A percentile compares a stretch with the other conserved stretches of the same genome.
Evolutionary conservation across 306 rosid genomes (phyloP).

Genomic region (Fagus crenata): DNA sequence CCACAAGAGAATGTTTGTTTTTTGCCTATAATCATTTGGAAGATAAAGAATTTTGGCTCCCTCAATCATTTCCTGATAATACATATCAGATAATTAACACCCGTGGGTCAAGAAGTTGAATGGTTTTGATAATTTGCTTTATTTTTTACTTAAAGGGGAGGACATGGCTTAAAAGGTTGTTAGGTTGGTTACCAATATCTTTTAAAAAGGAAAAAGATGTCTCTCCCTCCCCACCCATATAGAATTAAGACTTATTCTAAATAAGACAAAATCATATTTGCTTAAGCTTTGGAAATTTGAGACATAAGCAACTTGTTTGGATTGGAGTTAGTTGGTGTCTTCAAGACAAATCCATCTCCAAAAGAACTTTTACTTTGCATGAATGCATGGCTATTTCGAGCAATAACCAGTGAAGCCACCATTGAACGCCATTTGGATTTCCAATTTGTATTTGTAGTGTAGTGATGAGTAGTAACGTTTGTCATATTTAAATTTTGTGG

Average conservation of each 20-base stretch:
- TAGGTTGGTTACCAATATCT: not conserved
- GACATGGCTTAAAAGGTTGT: slow-evolving; percentile 7
- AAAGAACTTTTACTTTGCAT: not conserved
- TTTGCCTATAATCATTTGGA: not conserved
- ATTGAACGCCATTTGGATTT: not conserved
- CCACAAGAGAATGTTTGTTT: not conserved
- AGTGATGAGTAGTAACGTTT: not conserved
- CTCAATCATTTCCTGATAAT: slow-evolving; percentile 4
- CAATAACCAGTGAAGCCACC: not conserved
- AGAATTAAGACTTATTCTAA: not conserved
- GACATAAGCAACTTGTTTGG: slow-evolving; percentile 32
- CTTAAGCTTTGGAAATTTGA: slow-evolving; percentile 34
- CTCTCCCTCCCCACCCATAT: not conserved
- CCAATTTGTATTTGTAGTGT: not conserved
- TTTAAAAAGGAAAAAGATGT: slow-evolving; percentile 5
- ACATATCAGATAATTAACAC: not conserved
- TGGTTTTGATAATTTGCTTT: not conserved
- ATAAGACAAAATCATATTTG: not conserved
- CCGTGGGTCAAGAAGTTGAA: not conserved
- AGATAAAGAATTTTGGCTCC: slow-evolving; percentile 16
- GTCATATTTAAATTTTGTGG: slow-evolving; percentile 8
- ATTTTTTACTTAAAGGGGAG: not conserved
- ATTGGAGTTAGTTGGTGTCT: slow-evolving; percentile 13
- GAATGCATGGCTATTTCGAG: not conserved
- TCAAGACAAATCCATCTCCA: not conserved